phyloP scores from a whole-genome alignment of 1,139 yeast species.

The Tardiomyces depauwii region DNA sequence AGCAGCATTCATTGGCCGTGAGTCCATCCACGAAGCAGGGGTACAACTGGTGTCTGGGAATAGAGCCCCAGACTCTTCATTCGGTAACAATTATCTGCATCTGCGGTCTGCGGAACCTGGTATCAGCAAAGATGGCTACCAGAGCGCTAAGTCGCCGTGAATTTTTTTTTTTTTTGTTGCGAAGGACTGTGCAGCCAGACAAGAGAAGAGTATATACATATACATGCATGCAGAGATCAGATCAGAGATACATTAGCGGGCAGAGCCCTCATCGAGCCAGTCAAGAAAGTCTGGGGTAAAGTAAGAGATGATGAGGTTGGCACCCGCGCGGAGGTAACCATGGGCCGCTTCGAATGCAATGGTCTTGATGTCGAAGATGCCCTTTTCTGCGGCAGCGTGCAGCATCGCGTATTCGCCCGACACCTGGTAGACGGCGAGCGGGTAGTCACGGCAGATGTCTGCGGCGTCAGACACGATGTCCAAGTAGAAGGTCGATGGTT shows the following conservation, averaged over 20 bases:
- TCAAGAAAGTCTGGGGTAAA: conserved; percentile 94
- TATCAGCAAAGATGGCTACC: too few species aligned
- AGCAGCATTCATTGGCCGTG: too few species aligned
- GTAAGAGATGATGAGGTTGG: conserved; percentile 79
- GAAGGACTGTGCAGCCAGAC: too few species aligned
- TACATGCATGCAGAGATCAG: neutral
- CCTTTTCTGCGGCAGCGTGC: conserved; percentile 97
- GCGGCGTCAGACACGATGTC: conserved; percentile 87
- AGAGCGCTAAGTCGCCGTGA: too few species aligned
- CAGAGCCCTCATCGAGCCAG: conserved; percentile 48
- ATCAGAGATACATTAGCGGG: too few species aligned
- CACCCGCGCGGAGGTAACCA: conserved; percentile 94
- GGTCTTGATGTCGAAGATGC: conserved; percentile 73
- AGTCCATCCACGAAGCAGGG: too few species aligned
- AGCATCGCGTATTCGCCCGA: conserved; percentile 98
- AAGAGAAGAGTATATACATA: conserved; percentile 1
- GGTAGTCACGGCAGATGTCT: conserved; percentile 69
- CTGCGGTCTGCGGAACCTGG: too few species aligned
- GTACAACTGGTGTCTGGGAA: too few species aligned
- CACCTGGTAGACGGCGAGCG: conserved; percentile 92
- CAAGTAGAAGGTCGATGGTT: conserved; percentile 94
- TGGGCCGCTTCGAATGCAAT: conserved; percentile 90
- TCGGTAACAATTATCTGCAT: too few species aligned
- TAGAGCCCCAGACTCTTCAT: too few species aligned
- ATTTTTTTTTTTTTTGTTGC: too few species aligned